These are phyloP conservation scores for Candida corydali DNA, from an alignment of 805 yeast genomes.

Conservation along the genomic window DNA sequence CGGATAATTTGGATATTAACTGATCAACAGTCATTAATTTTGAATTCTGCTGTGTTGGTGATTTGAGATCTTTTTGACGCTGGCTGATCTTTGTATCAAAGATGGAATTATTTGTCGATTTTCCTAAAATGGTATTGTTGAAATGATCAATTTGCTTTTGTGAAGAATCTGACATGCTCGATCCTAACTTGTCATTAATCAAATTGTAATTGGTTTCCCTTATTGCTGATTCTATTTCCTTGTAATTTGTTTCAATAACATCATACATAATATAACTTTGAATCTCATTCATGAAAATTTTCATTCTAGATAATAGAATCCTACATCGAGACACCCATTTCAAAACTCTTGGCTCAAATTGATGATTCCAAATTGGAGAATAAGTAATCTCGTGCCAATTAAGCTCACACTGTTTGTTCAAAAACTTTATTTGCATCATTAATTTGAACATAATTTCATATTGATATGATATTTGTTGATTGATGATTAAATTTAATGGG, in stretches of 20 bases:
- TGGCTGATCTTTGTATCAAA: constrained; percentile 15
- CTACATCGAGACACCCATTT: constrained; percentile 55
- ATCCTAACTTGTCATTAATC: constrained; percentile 5
- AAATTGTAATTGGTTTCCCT: constrained; percentile 4
- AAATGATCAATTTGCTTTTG: background rate
- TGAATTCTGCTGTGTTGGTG: background rate
- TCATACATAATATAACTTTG: constrained; percentile 53
- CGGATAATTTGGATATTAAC: constrained; percentile 33
- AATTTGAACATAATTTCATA: constrained; percentile 79
- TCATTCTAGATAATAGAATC: constrained; percentile 54
- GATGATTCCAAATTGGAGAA: constrained; percentile 61
- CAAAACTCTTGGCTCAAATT: constrained; percentile 39
- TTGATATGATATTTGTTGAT: constrained; percentile 66
- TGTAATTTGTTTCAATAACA: constrained; percentile 56
- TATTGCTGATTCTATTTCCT: constrained; percentile 27
- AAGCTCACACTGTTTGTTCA: constrained; percentile 54
- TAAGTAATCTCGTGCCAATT: constrained; percentile 70
- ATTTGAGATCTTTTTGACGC: constrained; percentile 1
- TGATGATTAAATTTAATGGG: constrained; percentile 75
- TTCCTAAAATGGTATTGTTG: constrained; percentile 6
- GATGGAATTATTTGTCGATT: constrained; percentile 14
- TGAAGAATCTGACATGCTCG: background rate
- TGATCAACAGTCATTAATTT: constrained; percentile 13
- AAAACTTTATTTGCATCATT: constrained; percentile 56
- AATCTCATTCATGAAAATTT: constrained; percentile 51